A percentile compares a stretch with the other conserved stretches of the same genome.
phyloP scores from a whole-genome alignment of 2,329 filamentous ascomycete genomes.

The Rachicladosporium sp. region DNA sequence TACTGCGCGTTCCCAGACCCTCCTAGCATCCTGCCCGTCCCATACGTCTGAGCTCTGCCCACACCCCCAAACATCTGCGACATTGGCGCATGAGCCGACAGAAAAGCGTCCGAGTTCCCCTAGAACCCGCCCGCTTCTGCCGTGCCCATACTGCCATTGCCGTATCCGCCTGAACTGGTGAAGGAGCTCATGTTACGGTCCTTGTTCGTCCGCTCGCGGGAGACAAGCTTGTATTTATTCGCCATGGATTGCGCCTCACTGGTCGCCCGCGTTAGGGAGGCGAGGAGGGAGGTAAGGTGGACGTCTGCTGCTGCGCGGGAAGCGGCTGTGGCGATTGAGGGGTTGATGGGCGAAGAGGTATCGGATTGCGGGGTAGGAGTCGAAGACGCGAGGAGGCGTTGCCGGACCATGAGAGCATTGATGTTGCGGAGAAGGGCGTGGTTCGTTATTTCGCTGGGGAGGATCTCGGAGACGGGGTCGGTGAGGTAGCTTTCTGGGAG shows the following conservation, averaged over 20 bases:
- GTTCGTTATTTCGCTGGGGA: conserved; percentile 33
- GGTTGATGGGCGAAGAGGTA: conserved; percentile 53
- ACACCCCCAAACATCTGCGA: no score
- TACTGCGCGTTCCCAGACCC: no score
- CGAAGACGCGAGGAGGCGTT: conserved; percentile 73
- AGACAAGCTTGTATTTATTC: conserved; percentile 50
- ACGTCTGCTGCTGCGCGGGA: conserved; percentile 76
- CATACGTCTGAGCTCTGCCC: no score
- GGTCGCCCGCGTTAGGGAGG: conserved; percentile 60
- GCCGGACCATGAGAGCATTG: conserved; percentile 69
- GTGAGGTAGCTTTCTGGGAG: conserved; percentile 55
- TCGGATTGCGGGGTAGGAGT: conserved; percentile 47
- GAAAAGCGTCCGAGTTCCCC: no score
- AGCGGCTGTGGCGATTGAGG: conserved; percentile 28
- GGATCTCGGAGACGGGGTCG: conserved; percentile 26
- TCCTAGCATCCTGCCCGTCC: no score
- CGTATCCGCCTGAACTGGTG: no score
- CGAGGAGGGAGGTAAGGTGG: conserved; percentile 62
- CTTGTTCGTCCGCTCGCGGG: conserved; percentile 27
- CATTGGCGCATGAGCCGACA: no score
- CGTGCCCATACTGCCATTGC: no score
- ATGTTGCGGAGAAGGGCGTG: conserved; percentile 76
- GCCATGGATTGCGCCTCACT: conserved; percentile 61
- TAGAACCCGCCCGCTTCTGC: no score
- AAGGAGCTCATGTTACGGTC: conserved; percentile 10